Conservation (phyloP, 495 filamentous ascomycete species). For the Lentithecium fluviatile region DNA sequence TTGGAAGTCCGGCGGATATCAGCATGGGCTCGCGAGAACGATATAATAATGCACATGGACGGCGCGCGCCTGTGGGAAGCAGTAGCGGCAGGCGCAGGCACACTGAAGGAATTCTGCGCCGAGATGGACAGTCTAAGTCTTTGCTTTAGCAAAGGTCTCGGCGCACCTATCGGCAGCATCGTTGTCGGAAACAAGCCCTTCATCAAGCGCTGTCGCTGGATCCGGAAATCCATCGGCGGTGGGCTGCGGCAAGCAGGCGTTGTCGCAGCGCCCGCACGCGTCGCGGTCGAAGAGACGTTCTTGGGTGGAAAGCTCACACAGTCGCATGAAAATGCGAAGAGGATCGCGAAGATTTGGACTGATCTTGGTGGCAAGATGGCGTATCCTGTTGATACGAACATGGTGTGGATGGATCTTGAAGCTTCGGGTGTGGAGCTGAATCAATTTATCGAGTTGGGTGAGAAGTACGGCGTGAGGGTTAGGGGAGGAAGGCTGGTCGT, state of each 20-base stretch:
- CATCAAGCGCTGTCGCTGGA: constrained; percentile 71
- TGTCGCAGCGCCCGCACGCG: constrained; percentile 57
- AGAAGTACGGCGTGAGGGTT: constrained; percentile 55
- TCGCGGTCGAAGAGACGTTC: constrained; percentile 69
- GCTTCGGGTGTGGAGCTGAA: constrained; percentile 46
- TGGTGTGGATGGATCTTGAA: constrained; percentile 86
- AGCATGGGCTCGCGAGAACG: constrained; percentile 64
- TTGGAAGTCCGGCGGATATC: constrained; percentile 64
- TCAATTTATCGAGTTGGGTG: constrained; percentile 50
- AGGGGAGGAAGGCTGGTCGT: constrained; percentile 57
- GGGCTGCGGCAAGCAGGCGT: constrained; percentile 72
- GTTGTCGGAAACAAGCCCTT: constrained; percentile 65
- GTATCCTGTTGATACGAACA: constrained; percentile 80
- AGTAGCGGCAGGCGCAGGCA: constrained; percentile 43
- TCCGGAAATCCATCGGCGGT: constrained; percentile 82
- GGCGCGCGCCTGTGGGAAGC: constrained; percentile 72
- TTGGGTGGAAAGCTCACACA: constrained; percentile 62
- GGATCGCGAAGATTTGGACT: constrained; percentile 53
- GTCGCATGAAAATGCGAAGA: constrained; percentile 64
- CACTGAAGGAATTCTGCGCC: constrained; percentile 63
- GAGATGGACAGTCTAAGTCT: constrained; percentile 79
- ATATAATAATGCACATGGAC: constrained; percentile 76
- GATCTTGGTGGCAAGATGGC: constrained; percentile 58
- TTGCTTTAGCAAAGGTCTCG: constrained; percentile 87
- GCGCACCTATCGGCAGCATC: constrained; percentile 82